These are phyloP conservation scores for Bromus sterilis DNA, from an alignment of 176 grass and related monocot genomes.

Conservation along the genomic window DNA sequence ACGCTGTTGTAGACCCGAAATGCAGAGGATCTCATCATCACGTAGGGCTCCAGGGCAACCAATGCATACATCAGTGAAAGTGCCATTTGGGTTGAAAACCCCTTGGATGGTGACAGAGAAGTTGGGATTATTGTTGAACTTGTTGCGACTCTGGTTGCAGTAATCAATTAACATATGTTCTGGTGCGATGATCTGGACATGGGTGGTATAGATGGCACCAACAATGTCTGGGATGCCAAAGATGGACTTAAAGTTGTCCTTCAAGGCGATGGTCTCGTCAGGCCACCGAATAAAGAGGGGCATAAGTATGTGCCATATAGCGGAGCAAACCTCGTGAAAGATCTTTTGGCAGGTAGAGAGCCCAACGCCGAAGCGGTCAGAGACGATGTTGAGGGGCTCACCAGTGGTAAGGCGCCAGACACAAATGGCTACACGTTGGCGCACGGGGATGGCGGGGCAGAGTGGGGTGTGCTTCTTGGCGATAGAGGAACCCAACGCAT, in stretches of 20 bases:
- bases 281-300: constrained; percentile 53
- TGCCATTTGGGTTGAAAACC: constrained; percentile 38
- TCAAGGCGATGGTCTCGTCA: background rate
- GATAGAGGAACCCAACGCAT: constrained; percentile 36
- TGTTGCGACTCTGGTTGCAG: constrained; percentile 41
- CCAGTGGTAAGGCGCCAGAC: constrained; percentile 55
- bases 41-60: constrained; percentile 52
- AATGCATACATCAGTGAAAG: constrained; percentile 55
- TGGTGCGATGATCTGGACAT: constrained; percentile 62
- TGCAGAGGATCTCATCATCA: constrained; percentile 43
- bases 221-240: constrained; percentile 29
- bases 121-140: constrained; percentile 54
- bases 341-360: constrained; percentile 68
- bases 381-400: constrained; percentile 48
- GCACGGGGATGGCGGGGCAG: constrained; percentile 41
- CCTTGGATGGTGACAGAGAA: constrained; percentile 50
- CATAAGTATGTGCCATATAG: constrained; percentile 40
- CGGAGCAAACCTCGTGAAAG: too few relatives aligned
- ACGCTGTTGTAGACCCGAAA: constrained; percentile 32
- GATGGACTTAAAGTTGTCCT: constrained; percentile 27
- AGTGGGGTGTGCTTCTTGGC: constrained; percentile 58
- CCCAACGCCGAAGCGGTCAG: constrained; percentile 54
- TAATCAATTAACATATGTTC: constrained; percentile 17
- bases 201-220: constrained; percentile 49
- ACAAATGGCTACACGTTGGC: constrained; percentile 50